These are phyloP conservation scores for Oemleria cerasiformis DNA, from an alignment of 306 rosid species.

Conservation along the genomic window DNA sequence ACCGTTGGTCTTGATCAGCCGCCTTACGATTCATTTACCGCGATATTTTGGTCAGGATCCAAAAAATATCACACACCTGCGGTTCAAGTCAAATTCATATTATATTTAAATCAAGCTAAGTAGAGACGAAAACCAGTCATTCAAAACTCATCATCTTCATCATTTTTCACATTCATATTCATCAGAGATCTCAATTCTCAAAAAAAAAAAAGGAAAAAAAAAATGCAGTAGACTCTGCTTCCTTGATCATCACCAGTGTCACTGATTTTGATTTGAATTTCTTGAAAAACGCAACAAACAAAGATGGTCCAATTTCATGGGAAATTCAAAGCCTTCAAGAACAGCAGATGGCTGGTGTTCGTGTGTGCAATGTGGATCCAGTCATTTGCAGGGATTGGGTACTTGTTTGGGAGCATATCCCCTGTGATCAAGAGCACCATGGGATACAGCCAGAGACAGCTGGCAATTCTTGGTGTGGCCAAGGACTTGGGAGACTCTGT, in stretches of 20 bases:
- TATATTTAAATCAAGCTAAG: not conserved
- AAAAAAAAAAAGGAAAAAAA: too few relatives aligned
- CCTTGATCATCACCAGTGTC: not conserved
- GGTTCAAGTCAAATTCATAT: not conserved
- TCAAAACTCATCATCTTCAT: not conserved
- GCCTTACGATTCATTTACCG: not conserved
- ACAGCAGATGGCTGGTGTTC: slow-evolving; percentile 83
- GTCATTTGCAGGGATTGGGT: slow-evolving; percentile 81
- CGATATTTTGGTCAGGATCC: not conserved
- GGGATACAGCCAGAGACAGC: slow-evolving; percentile 63
- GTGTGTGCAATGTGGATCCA: slow-evolving; percentile 94
- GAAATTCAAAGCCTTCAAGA: slow-evolving; percentile 37
- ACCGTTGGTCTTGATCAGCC: not conserved
- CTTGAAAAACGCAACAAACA: not conserved
- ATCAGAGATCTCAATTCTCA: not conserved
- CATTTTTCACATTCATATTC: not conserved
- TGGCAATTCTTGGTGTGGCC: slow-evolving; percentile 73
- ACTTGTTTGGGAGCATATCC: slow-evolving; percentile 84
- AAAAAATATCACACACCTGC: not conserved
- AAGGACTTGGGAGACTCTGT: slow-evolving; percentile 81
- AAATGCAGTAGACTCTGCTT: not conserved
- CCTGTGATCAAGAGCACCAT: slow-evolving; percentile 69
- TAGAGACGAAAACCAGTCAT: not conserved
- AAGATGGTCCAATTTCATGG: slow-evolving; percentile 40
- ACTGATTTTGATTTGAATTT: not conserved